Base-by-base conservation (phyloP, 129 eudicot genomes). In the Flaveria sonorensis region DNA sequence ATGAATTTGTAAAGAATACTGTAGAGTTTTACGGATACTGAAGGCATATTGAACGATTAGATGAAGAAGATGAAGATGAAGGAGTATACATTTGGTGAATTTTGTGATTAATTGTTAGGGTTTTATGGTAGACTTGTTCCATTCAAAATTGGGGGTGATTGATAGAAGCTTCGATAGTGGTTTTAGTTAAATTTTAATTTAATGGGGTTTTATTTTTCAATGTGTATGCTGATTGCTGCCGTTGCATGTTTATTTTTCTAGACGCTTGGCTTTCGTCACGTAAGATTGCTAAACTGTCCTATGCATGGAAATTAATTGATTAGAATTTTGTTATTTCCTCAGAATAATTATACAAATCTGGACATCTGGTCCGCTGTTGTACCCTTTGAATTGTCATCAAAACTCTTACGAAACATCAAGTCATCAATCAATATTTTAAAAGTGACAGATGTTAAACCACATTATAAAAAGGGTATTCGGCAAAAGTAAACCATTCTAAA, bases 1-100 rank as follows among this genome's bases (percentile, higher is more conserved):
- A 85, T 66, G 83, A 88, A 92, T 48, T 92, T 92, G 85, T 72
- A 81, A 21, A 90, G 64, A 32, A 92, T 81, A 75, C 98, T 89
- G 85, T 88, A 92, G n/a, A 92, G 59, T 68, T 86, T 90, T 36
- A 85, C 92, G 15, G 88, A 77, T 10, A 92, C 77, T 67, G 83
- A 86, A 7, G 93, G 94, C 98, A 92, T 92, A 50, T 81, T 74
- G 48, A 16, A 18, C 3, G 14, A 10, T 0, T 20, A 74, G 28
- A 10, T 9, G 72, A 42, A 40, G 48, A 63, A 81, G 56, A 32
- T 36, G 40, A 36, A 7, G 74, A 28, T 10, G 71, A 3, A 72
- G 15, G 57, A 46, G 5, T 9, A 53, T 53, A 69, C 76, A 83
- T 73, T 51, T 47, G 71, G 72, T 20, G 69, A 18, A 47, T 48